Percentiles rank a stretch among this genome's conserved stretches.
phyloP scores from a whole-genome alignment of 1,284 basidiomycete genomes.

The Schizophyllum amplum region DNA sequence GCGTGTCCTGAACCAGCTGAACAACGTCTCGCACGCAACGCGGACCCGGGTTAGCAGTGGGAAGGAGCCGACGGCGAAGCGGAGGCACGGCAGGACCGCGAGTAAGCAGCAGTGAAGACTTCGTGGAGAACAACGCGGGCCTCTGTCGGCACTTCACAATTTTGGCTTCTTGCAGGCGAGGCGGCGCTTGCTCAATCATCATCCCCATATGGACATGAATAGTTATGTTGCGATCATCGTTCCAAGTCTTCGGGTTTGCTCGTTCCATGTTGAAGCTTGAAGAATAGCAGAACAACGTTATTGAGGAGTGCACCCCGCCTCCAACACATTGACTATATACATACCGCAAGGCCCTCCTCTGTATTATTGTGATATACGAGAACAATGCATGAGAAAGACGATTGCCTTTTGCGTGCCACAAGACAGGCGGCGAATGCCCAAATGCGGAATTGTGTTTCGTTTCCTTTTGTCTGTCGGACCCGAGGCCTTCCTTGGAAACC shows the following conservation, averaged over 20 bases:
- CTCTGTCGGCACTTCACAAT: too few species aligned
- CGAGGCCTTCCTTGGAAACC: not conserved
- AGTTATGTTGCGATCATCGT: not conserved
- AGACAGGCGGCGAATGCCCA: not conserved
- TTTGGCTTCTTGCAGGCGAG: too few species aligned
- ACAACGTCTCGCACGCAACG: not conserved
- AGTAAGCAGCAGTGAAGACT: not conserved
- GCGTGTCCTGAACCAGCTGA: not conserved
- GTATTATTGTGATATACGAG: not conserved
- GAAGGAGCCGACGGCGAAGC: not conserved
- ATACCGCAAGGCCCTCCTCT: not conserved
- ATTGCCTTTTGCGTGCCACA: not conserved
- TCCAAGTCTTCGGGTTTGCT: not conserved
- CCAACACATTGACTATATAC: not conserved
- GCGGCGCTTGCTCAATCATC: too few species aligned
- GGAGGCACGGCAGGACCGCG: not conserved
- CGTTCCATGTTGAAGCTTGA: not conserved
- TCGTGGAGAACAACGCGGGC: too few species aligned
- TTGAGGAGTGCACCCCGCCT: not conserved
- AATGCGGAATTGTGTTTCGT: not conserved
- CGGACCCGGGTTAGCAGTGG: too few species aligned
- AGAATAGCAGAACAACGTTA: not conserved
- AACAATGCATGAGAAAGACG: not conserved
- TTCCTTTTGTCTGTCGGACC: slow-evolving; percentile 18
- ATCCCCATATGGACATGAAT: not conserved